These are phyloP conservation scores for Suillus ampliporus DNA, from an alignment of 768 basidiomycete species.

Conservation along the genomic window DNA sequence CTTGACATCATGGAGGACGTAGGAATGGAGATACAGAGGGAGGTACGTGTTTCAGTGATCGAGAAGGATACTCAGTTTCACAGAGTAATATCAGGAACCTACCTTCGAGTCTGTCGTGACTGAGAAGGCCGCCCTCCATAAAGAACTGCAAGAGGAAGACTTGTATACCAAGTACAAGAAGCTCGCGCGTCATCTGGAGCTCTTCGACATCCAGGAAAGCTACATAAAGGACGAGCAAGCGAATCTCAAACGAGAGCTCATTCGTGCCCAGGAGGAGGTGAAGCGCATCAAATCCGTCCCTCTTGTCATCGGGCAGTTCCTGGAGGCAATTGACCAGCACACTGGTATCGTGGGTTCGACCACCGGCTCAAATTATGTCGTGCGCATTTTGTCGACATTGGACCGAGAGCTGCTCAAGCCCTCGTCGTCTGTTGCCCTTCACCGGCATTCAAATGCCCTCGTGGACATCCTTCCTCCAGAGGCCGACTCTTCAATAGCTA, in stretches of 20 bases:
- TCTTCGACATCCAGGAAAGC: conserved; percentile 92
- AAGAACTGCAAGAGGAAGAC: conserved; percentile 90
- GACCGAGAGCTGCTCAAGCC: conserved; percentile 98
- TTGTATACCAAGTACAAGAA: conserved; percentile 98
- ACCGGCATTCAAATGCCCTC: conserved; percentile 97
- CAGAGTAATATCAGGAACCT: conserved; percentile 65
- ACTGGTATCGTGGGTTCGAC: conserved; percentile 98
- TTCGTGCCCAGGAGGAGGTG: conserved; percentile 99
- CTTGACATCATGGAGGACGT: conserved; percentile 79
- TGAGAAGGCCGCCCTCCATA: conserved; percentile 87
- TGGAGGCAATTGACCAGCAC: conserved; percentile 97
- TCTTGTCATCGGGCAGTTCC: conserved; percentile 98
- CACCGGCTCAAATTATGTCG: conserved; percentile 97
- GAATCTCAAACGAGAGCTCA: conserved; percentile 96
- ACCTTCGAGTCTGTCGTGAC: conserved; percentile 87
- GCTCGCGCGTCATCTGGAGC: conserved; percentile 91
- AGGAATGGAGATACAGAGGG: conserved; percentile 82
- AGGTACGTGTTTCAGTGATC: conserved; percentile 52
- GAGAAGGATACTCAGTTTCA: conserved; percentile 11
- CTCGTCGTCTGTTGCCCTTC: conserved; percentile 96
- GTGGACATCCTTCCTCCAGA: conserved; percentile 99
- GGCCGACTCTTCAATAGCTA: conserved; percentile 95
- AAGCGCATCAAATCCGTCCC: conserved; percentile 99
- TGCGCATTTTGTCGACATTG: conserved; percentile 94
- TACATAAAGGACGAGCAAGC: conserved; percentile 99